Conservation (phyloP, 1,139 yeast species). For the Candida sanyaensis region DNA sequence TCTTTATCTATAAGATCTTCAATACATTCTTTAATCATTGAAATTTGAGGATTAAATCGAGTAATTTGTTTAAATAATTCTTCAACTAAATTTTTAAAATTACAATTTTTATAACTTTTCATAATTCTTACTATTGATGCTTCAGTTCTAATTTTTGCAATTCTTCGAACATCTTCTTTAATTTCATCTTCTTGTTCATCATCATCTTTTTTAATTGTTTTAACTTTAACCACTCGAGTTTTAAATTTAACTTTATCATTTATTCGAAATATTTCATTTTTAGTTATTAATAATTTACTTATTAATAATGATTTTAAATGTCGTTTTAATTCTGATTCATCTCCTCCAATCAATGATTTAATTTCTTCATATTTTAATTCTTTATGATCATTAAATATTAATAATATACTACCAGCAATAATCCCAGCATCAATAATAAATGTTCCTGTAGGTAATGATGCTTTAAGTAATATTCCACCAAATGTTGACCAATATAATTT, state of each 20-base stretch:
- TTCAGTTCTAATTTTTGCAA: conserved; percentile 58
- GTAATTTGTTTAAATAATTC: conserved; percentile 66
- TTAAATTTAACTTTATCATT: conserved; percentile 71
- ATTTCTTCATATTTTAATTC: conserved; percentile 33
- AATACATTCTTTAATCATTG: conserved; percentile 73
- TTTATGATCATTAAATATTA: conserved; percentile 22
- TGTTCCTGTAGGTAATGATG: conserved; percentile 49
- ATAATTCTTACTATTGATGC: conserved; percentile 89
- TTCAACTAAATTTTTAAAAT: conserved; percentile 65
- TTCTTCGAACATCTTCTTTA: conserved; percentile 23
- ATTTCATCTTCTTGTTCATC: conserved; percentile 43
- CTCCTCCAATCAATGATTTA: conserved; percentile 17
- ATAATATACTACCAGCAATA: conserved; percentile 73
- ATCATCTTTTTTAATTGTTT: conserved; percentile 42
- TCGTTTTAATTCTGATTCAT: conserved; percentile 63
- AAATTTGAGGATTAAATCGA: conserved; percentile 70
- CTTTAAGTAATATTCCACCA: conserved; percentile 53
- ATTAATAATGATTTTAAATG: conserved; percentile 62
- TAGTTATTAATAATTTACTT: too few species aligned
- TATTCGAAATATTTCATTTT: conserved; percentile 59
- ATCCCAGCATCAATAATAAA: conserved; percentile 84
- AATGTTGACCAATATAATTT: conserved; percentile 81
- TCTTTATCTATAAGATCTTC: conserved; percentile 83
- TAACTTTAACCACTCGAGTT: conserved; percentile 60
- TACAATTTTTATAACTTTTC: conserved; percentile 69